Evolutionary conservation across 2,329 filamentous ascomycete genomes (phyloP).

Genomic region (Trichoderma breve): DNA sequence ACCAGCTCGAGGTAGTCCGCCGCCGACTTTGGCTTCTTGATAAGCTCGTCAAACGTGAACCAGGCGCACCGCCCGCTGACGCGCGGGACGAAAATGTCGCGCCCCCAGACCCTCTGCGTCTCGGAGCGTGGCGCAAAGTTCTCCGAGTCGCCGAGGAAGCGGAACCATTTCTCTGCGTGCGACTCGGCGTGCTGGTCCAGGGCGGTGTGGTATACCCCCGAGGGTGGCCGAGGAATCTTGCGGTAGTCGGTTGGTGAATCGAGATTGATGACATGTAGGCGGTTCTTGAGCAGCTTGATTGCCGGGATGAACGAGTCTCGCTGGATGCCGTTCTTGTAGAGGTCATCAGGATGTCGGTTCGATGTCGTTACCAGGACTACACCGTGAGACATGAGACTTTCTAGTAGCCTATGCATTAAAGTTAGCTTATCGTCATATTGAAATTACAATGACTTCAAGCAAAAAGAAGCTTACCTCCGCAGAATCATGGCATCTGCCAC

Average conservation of each 20-base stretch:
- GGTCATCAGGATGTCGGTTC: slow-evolving; percentile 91
- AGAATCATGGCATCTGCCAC: slow-evolving; percentile 99
- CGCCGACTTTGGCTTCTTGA: slow-evolving; percentile 82
- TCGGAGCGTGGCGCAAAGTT: slow-evolving; percentile 72
- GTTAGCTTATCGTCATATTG: slow-evolving; percentile 20
- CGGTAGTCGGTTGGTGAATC: slow-evolving; percentile 96
- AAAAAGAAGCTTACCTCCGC: slow-evolving; percentile 52
- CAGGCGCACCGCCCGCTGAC: slow-evolving; percentile 85
- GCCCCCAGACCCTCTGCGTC: slow-evolving; percentile 85
- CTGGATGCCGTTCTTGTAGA: slow-evolving; percentile 98
- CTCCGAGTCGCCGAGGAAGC: slow-evolving; percentile 83
- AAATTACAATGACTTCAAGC: background rate
- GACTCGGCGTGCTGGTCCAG: slow-evolving; percentile 73
- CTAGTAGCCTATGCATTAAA: slow-evolving; percentile 61
- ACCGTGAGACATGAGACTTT: slow-evolving; percentile 92
- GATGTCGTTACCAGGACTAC: slow-evolving; percentile 94
- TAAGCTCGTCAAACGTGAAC: slow-evolving; percentile 91
- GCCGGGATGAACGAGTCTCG: slow-evolving; percentile 92
- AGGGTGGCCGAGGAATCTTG: slow-evolving; percentile 89
- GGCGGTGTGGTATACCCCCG: slow-evolving; percentile 89
- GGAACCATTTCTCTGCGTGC: slow-evolving; percentile 94
- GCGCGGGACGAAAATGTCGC: slow-evolving; percentile 80
- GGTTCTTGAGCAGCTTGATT: slow-evolving; percentile 83
- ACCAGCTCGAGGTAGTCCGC: slow-evolving; percentile 94
- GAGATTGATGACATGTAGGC: slow-evolving; percentile 86